phyloP scores from a whole-genome alignment of 805 yeast genomes.

The Kazachstania martiniae region DNA sequence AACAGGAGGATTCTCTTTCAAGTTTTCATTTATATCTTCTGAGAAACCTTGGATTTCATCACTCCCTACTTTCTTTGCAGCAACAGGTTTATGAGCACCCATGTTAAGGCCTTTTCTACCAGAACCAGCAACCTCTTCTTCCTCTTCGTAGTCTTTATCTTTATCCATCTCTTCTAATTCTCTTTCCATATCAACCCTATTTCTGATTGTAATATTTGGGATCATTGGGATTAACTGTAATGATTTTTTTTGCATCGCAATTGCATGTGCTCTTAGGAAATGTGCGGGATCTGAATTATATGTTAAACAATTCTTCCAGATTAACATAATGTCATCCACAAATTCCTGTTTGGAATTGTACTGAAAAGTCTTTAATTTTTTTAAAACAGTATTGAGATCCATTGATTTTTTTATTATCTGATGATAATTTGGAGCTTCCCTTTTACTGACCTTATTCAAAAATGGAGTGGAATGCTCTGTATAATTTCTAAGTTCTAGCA shows the following conservation, averaged over 20 bases:
- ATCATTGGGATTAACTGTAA: conserved; percentile 65
- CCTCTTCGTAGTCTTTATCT: conserved; percentile 30
- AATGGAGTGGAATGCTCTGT: conserved; percentile 97
- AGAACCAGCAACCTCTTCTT: conserved; percentile 27
- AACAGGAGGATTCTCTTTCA: conserved; percentile 2
- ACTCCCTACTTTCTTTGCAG: conserved; percentile 10
- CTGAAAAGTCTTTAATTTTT: conserved; percentile 72
- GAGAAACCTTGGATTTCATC: no score
- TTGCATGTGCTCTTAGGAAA: conserved; percentile 80
- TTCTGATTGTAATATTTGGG: conserved; percentile 77
- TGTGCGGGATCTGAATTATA: conserved; percentile 94
- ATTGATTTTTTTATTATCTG: conserved; percentile 84
- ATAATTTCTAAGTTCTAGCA: conserved; percentile 75
- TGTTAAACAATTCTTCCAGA: conserved; percentile 89
- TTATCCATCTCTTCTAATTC: conserved; percentile 41
- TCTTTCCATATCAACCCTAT: conserved; percentile 57
- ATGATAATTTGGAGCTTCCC: conserved; percentile 97
- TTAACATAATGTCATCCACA: conserved; percentile 90
- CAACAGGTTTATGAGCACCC: conserved; percentile 26
- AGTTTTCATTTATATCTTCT: background rate
- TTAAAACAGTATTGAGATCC: conserved; percentile 93
- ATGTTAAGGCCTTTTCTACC: conserved; percentile 28
- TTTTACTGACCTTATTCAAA: conserved; percentile 86
- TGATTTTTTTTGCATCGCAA: conserved; percentile 92
- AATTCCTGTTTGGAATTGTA: conserved; percentile 79